Evolutionary conservation across 2,329 filamentous ascomycete species (phyloP).

Genomic region (Thielaviopsis cerberus): DNA sequence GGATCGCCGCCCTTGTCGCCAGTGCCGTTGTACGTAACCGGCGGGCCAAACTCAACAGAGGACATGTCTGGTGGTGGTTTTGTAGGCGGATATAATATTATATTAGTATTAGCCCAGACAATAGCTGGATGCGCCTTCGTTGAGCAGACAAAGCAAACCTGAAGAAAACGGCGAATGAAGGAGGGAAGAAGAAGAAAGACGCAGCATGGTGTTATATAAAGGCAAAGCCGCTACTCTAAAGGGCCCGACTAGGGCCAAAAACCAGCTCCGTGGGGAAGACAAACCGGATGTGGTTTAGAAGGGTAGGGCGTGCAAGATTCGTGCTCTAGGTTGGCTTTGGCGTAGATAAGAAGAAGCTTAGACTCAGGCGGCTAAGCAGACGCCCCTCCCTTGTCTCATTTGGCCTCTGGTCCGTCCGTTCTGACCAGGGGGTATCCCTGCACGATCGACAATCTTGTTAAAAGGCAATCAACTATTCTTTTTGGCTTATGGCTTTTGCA

Average conservation of each 20-base stretch:
- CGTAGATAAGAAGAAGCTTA: background rate
- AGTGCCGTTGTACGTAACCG: slow-evolving; percentile 44
- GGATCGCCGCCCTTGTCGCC: slow-evolving; percentile 56
- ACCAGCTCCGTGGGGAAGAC: background rate
- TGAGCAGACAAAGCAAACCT: background rate
- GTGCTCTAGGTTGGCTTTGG: too few relatives aligned
- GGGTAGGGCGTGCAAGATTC: background rate
- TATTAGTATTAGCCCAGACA: background rate
- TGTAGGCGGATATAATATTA: too few relatives aligned
- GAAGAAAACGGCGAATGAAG: background rate
- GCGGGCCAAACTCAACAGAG: slow-evolving; percentile 40
- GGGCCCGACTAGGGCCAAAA: background rate
- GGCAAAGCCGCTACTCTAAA: too few relatives aligned
- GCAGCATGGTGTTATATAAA: too few relatives aligned
- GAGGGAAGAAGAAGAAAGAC: slow-evolving; percentile 5
- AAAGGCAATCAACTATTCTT: too few relatives aligned
- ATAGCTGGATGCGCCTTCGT: background rate
- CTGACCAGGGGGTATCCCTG: background rate
- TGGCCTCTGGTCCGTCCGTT: background rate
- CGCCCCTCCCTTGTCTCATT: background rate
- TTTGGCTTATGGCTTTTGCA: too few relatives aligned
- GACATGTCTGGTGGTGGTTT: slow-evolving; percentile 25
- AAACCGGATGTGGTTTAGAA: background rate
- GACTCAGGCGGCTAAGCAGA: background rate
- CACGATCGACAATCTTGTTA: too few relatives aligned